A percentile compares a stretch with the other conserved stretches of the same genome.
Conservation (phyloP, 768 basidiomycete genomes). For the Lentinula sp. region DNA sequence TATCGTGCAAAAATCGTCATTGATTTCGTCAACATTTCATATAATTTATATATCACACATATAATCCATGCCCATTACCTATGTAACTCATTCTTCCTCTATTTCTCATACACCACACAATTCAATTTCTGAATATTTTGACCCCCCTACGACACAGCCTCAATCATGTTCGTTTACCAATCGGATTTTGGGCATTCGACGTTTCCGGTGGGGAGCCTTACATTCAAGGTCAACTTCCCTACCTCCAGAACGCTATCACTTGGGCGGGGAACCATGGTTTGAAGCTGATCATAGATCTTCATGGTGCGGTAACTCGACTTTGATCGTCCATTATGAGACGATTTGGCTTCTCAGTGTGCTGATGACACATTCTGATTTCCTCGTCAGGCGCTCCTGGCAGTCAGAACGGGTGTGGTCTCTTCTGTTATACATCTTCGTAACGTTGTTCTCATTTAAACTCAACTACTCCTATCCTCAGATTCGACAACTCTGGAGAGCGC, state of each 20-base stretch:
- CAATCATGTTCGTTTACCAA: constrained; percentile 75
- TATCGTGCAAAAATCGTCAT: not conserved
- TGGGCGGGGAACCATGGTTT: constrained; percentile 71
- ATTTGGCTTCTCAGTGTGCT: not conserved
- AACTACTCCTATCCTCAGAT: constrained; percentile 25
- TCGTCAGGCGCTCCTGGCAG: constrained; percentile 64
- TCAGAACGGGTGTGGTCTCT: constrained; percentile 61
- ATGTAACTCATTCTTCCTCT: not conserved
- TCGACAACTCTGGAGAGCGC: constrained; percentile 76
- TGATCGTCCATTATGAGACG: constrained; percentile 8
- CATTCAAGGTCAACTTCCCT: constrained; percentile 70
- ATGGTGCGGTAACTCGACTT: constrained; percentile 28
- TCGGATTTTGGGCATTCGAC: constrained; percentile 86
- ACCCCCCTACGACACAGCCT: constrained; percentile 33
- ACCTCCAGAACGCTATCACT: constrained; percentile 55
- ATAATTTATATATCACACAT: not conserved
- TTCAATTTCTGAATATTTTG: constrained; percentile 1
- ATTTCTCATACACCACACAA: not conserved
- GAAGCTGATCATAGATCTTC: constrained; percentile 79
- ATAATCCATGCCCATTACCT: too few species aligned
- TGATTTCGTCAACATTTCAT: not conserved
- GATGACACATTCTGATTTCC: not conserved
- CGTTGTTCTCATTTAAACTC: not conserved
- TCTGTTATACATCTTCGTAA: not conserved
- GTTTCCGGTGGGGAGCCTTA: constrained; percentile 73